phyloP scores from a whole-genome alignment of 31 red algal species.

The Odonthalia washingtoniensis region DNA sequence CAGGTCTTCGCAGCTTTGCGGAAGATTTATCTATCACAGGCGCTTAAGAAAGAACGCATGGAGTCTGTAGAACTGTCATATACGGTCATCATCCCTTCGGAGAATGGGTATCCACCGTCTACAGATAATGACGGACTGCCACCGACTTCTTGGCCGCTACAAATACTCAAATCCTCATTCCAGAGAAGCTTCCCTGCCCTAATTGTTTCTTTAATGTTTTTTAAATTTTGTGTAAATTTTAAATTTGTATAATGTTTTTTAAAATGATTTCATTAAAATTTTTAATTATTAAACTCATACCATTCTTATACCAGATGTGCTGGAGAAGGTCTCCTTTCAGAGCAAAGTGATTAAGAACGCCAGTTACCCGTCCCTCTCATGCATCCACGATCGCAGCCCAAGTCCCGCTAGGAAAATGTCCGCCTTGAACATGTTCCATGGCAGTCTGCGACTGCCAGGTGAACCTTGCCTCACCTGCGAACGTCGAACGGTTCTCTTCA shows the following conservation, averaged over 20 bases:
- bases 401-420: not conserved
- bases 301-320: not conserved
- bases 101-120: not conserved
- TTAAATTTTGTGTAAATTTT: no score
- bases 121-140: no score
- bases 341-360: not conserved
- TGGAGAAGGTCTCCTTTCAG: not conserved
- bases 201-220: not conserved
- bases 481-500: not conserved
- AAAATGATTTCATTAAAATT: no score
- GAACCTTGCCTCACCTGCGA: not conserved
- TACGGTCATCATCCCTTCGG: not conserved
- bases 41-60: not conserved
- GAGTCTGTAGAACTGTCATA: not conserved
- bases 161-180: no score
- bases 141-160: no score
- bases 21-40: slow-evolving; percentile 15
- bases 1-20: slow-evolving; percentile 38
- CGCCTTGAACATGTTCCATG: not conserved
- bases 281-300: no score
- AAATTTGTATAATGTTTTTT: no score
- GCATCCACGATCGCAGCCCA: not conserved
- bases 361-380: not conserved
- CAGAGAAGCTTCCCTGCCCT: not conserved
- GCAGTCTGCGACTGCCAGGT: not conserved